Conservation (phyloP, 768 basidiomycete genomes). For the Mrakia blollopis region DNA sequence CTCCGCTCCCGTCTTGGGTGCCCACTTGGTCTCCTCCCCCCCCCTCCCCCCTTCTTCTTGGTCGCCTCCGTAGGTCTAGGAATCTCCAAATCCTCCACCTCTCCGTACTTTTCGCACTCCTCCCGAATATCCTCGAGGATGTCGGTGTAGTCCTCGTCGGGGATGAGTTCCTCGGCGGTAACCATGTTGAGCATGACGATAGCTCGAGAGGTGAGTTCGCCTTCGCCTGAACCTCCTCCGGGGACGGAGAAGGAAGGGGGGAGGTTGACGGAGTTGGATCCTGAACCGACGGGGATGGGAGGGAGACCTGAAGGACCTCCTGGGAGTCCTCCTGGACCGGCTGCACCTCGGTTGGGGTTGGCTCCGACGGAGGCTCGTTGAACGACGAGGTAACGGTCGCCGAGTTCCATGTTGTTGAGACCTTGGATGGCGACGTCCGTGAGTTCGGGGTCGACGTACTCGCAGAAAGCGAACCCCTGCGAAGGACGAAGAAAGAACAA, state of each 20-base stretch:
- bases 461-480: slow-evolving; percentile 98
- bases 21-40: slow-evolving; percentile 32
- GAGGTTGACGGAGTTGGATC: neutral
- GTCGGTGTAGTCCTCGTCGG: slow-evolving; percentile 89
- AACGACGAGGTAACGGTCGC: slow-evolving; percentile 90
- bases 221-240: neutral
- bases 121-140: slow-evolving; percentile 91
- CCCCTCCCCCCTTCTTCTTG: no score
- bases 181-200: slow-evolving; percentile 99
- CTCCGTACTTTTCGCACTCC: slow-evolving; percentile 75
- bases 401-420: slow-evolving; percentile 95
- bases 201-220: slow-evolving; percentile 61
- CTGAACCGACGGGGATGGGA: slow-evolving; percentile 11
- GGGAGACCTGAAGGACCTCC: slow-evolving; percentile 15
- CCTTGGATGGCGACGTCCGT: slow-evolving; percentile 96
- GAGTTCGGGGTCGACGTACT: slow-evolving; percentile 81
- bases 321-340: slow-evolving; percentile 17
- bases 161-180: slow-evolving; percentile 78
- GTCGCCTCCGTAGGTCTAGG: slow-evolving; percentile 58
- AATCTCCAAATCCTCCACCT: slow-evolving; percentile 77
- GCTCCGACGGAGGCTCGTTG: slow-evolving; percentile 88
- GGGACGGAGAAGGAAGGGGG: neutral
- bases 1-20: slow-evolving; percentile 44
- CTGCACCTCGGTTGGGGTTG: slow-evolving; percentile 23
- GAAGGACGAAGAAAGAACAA: neutral